A percentile compares a stretch with the other conserved stretches of the same genome.
Evolutionary conservation across 2,329 filamentous ascomycete genomes (phyloP).

Genomic region (Aspergillus chevalieri): DNA sequence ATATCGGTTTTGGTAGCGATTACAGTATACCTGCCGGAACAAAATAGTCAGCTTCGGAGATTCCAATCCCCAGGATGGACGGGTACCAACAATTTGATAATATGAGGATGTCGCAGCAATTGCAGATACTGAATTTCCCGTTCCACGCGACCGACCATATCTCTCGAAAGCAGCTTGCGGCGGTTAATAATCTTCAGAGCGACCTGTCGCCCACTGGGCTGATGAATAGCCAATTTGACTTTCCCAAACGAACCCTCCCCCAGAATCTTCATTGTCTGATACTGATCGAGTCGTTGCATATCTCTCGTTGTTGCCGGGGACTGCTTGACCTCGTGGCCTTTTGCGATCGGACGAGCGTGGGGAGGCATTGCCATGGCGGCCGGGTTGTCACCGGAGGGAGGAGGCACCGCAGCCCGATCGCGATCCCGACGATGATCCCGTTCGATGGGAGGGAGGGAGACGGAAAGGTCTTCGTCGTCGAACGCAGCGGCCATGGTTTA

Average conservation of each 20-base stretch:
- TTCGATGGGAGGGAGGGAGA: slow-evolving; percentile 51
- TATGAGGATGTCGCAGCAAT: slow-evolving; percentile 89
- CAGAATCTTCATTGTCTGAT: slow-evolving; percentile 81
- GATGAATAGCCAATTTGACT: slow-evolving; percentile 92
- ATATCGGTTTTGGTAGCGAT: slow-evolving; percentile 93
- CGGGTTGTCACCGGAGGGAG: slow-evolving; percentile 18
- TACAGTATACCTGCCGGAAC: slow-evolving; percentile 68
- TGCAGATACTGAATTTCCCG: slow-evolving; percentile 98
- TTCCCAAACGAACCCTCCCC: slow-evolving; percentile 98
- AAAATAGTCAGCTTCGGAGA: slow-evolving; percentile 11
- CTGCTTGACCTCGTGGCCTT: slow-evolving; percentile 28
- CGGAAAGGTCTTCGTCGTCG: slow-evolving; percentile 77
- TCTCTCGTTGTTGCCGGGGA: slow-evolving; percentile 48
- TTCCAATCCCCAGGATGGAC: slow-evolving; percentile 12
- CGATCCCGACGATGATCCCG: slow-evolving; percentile 24
- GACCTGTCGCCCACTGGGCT: slow-evolving; percentile 88
- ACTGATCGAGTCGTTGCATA: slow-evolving; percentile 83
- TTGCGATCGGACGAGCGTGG: slow-evolving; percentile 28
- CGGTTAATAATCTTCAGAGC: slow-evolving; percentile 96
- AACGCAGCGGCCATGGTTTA: slow-evolving; percentile 44
- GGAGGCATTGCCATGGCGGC: slow-evolving; percentile 35
- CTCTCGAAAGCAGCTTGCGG: slow-evolving; percentile 90
- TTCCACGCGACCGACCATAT: slow-evolving; percentile 97
- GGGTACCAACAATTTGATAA: slow-evolving; percentile 78
- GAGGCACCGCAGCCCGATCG: slow-evolving; percentile 12